A percentile compares a stretch with the other conserved stretches of the same genome.
Conservation (phyloP, 2,329 filamentous ascomycete genomes). For the Herpomyces periplanetae region DNA sequence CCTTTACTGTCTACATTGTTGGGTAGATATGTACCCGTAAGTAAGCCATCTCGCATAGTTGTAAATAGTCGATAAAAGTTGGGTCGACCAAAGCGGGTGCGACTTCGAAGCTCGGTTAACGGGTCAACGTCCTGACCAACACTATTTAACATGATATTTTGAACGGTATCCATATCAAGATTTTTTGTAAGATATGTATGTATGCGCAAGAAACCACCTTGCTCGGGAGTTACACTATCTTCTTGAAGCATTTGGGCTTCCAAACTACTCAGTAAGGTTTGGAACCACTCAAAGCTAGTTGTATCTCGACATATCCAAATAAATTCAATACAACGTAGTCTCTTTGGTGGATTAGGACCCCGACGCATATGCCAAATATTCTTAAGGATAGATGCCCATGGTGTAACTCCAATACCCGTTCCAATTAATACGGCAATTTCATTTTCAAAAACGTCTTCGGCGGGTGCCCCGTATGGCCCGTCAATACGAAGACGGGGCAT, state of each 20-base stretch:
- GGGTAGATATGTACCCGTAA: constrained; percentile 44
- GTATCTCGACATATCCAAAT: constrained; percentile 97
- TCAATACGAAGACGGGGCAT: constrained; percentile 75
- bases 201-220: constrained; percentile 56
- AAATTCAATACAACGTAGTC: constrained; percentile 78
- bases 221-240: constrained; percentile 11
- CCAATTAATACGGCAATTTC: constrained; percentile 55
- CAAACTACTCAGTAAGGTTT: constrained; percentile 56
- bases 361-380: constrained; percentile 93
- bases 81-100: constrained; percentile 78
- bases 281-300: constrained; percentile 92
- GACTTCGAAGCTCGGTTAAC: constrained; percentile 49
- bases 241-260: constrained; percentile 48
- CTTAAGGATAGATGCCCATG: constrained; percentile 59
- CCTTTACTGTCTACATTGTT: constrained; percentile 22
- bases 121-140: constrained; percentile 63
- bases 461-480: constrained; percentile 77
- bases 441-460: constrained; percentile 84
- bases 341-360: constrained; percentile 35
- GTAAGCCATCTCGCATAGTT: constrained; percentile 53
- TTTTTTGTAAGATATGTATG: constrained; percentile 90
- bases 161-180: constrained; percentile 56
- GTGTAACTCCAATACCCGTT: constrained; percentile 53
- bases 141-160: constrained; percentile 87
- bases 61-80: constrained; percentile 46